A percentile compares a stretch with the other conserved stretches of the same genome.
Evolutionary conservation across 768 basidiomycete genomes (phyloP).

Genomic region (Phlebiopsis flavidoalba): DNA sequence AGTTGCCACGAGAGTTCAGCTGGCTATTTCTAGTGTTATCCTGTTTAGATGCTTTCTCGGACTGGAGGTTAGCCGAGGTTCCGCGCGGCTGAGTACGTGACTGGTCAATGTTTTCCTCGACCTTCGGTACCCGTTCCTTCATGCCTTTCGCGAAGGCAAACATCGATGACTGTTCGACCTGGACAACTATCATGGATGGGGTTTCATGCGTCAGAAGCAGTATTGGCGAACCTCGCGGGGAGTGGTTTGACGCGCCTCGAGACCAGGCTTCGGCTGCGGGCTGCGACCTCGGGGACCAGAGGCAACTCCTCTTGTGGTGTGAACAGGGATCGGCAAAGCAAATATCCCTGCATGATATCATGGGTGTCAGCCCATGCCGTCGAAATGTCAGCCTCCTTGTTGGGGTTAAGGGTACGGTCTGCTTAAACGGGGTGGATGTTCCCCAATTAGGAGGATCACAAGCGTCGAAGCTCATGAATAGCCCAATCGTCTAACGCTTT

Average conservation of each 20-base stretch:
- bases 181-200: neutral
- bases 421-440: constrained; percentile 13
- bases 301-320: neutral
- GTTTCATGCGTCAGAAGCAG: neutral
- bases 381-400: too few species aligned
- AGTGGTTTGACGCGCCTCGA: neutral
- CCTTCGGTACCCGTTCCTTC: neutral
- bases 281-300: neutral
- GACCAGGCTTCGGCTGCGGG: neutral
- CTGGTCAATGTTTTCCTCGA: neutral
- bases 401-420: constrained; percentile 20
- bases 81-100: neutral
- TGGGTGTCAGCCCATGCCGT: neutral
- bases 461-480: constrained; percentile 4
- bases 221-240: neutral
- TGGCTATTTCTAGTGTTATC: too few species aligned
- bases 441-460: constrained; percentile 12
- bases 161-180: neutral
- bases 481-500: constrained; percentile 19
- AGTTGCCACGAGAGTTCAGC: neutral
- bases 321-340: constrained; percentile 3
- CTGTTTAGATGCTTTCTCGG: too few species aligned
- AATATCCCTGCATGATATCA: constrained; percentile 3
- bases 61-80: neutral
- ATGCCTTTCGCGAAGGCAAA: neutral